Evolutionary conservation across 352 stramenopile genomes (phyloP), one percentile per base, ranked within the genome.

Genomic region (Phytophthora sojae): DNA sequence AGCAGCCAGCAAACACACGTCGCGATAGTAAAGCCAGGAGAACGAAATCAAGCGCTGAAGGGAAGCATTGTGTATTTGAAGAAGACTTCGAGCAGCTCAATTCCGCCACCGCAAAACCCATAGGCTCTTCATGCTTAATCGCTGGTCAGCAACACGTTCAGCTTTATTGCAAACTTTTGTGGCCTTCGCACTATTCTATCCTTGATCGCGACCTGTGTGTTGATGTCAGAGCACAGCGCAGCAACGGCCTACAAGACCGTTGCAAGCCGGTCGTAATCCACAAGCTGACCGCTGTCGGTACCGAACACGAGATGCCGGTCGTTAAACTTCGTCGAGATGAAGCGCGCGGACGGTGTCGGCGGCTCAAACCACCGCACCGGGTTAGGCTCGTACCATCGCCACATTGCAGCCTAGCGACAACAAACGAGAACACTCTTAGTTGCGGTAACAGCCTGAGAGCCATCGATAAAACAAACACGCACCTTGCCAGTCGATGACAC

Each of bases 381-480:
- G 49, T 92, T 93, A 45, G 88, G 78, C 23, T 82, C 83, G 67
- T 95, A 94, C 90, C 90, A 97, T 73, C 88, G 76, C 90, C 90
- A 97, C 17, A 96, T 50, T 17, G 85, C 86, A 45, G 85, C 90
- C 85, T 95, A 59, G n/a, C 4, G 3, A 67, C 26, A 62, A 44
- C 61, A n/a, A 73, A 54, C 19, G 12, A 64, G n/a, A 52, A 11
- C 67, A 35, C n/a, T 25, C 3, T 71, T 23, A 79, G 56, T 21
- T 55, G 5, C 29, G 29, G 15, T 14, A 63, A 42, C 1, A 29
- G 37, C 25, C 57, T 47, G n/a, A 26, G 6, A 52, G 5, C 47
- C 3, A 32, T 21, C 14, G 37, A 45, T n/a, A 30, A 29, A 11
- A 25, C 12, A 45, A n/a, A 25, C 6, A 29, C 47, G 12, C 80